Evolutionary conservation across 495 filamentous ascomycete genomes (phyloP).

Genomic region (Tirmania nivea): DNA sequence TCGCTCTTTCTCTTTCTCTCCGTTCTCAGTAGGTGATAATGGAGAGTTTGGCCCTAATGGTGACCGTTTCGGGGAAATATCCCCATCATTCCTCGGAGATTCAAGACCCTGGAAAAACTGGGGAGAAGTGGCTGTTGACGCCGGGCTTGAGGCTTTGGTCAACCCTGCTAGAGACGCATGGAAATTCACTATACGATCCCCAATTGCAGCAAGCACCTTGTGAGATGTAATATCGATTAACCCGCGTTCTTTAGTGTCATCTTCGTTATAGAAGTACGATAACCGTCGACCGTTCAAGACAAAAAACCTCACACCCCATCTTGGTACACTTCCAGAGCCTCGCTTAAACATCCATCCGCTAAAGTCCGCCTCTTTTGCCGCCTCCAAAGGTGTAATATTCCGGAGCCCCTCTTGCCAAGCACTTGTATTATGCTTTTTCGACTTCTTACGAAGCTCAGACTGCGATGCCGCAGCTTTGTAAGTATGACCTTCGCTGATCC

Average conservation of each 20-base stretch:
- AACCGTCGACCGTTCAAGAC: conserved; percentile 75
- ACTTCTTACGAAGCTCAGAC: conserved; percentile 33
- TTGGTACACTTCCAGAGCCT: conserved; percentile 81
- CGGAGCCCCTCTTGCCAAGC: conserved; percentile 76
- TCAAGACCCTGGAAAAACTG: not conserved
- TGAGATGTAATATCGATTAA: conserved; percentile 95
- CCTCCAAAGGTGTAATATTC: conserved; percentile 61
- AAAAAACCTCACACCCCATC: conserved; percentile 90
- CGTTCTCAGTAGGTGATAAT: not conserved
- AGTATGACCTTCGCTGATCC: not conserved
- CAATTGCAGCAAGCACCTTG: conserved; percentile 83
- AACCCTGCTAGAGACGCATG: conserved; percentile 84
- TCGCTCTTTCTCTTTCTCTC: conserved; percentile 10
- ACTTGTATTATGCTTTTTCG: conserved; percentile 72
- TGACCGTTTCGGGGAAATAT: conserved; percentile 27
- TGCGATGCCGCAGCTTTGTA: conserved; percentile 9
- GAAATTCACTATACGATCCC: conserved; percentile 68
- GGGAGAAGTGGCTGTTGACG: conserved; percentile 35
- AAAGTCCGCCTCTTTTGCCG: conserved; percentile 74
- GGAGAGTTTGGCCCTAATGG: conserved; percentile 2
- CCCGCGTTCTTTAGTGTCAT: conserved; percentile 77
- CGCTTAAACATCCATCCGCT: conserved; percentile 99
- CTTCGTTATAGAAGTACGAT: conserved; percentile 89
- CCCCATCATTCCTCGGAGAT: not conserved
- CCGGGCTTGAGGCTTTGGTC: conserved; percentile 41